A percentile compares a stretch with the other conserved stretches of the same genome.
Evolutionary conservation across 2,329 filamentous ascomycete genomes (phyloP).

Genomic region (Annulohypoxylon truncatum): DNA sequence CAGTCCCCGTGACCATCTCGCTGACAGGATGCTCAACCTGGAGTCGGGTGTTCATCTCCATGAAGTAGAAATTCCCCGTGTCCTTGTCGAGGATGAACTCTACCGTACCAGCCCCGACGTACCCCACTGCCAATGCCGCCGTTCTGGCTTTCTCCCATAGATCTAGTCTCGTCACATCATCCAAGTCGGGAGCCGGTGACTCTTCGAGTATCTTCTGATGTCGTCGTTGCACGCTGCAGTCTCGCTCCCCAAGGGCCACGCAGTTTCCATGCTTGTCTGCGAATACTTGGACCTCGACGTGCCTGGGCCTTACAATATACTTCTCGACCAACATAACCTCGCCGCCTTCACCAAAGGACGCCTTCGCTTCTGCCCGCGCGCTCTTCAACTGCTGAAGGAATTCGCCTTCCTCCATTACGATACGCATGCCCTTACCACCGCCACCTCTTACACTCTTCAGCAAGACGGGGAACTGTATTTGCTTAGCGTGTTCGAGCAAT

Average conservation of each 20-base stretch:
- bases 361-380: constrained; percentile 79
- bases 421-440: constrained; percentile 87
- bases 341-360: constrained; percentile 82
- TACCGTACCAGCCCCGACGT: constrained; percentile 89
- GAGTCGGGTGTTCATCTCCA: constrained; percentile 87
- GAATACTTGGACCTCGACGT: constrained; percentile 93
- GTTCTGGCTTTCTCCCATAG: constrained; percentile 75
- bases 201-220: constrained; percentile 95
- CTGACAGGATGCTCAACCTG: constrained; percentile 98
- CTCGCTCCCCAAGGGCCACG: constrained; percentile 86
- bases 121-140: constrained; percentile 79
- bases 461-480: constrained; percentile 76
- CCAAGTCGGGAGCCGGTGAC: constrained; percentile 79
- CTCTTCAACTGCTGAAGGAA: constrained; percentile 77
- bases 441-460: constrained; percentile 85
- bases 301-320: constrained; percentile 81
- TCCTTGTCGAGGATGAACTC: constrained; percentile 92
- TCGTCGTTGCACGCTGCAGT: constrained; percentile 86
- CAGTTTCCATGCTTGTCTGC: constrained; percentile 83
- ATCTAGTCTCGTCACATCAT: constrained; percentile 67
- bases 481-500: constrained; percentile 75
- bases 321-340: constrained; percentile 87
- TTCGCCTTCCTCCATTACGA: constrained; percentile 74
- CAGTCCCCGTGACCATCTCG: constrained; percentile 74
- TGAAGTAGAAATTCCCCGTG: constrained; percentile 82